phyloP scores from a whole-genome alignment of 1,284 basidiomycete species.

The Cutaneotrichosporon arboriforme region DNA sequence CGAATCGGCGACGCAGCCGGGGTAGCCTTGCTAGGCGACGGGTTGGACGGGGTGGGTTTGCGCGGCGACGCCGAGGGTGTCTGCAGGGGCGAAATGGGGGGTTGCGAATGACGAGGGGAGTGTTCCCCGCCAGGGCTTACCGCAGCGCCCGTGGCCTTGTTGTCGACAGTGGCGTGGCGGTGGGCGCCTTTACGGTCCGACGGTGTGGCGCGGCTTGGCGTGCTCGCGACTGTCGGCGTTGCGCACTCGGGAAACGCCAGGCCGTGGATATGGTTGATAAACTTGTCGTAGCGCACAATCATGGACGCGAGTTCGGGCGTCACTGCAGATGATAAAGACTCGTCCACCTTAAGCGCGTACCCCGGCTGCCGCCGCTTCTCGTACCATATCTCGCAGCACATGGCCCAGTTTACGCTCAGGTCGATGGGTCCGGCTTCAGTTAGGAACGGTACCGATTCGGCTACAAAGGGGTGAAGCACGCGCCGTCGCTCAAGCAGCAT shows the following conservation, averaged over 20 bases:
- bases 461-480: slow-evolving; percentile 11
- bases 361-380: slow-evolving; percentile 18
- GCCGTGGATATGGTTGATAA: slow-evolving; percentile 9
- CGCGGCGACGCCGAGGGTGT: too few relatives aligned
- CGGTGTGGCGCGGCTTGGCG: background rate
- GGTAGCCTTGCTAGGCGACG: too few relatives aligned
- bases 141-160: too few relatives aligned
- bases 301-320: background rate
- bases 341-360: slow-evolving; percentile 3
- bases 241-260: slow-evolving; percentile 6
- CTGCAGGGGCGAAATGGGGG: too few relatives aligned
- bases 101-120: too few relatives aligned
- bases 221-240: background rate
- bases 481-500: slow-evolving; percentile 17
- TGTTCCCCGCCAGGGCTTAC: too few relatives aligned
- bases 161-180: too few relatives aligned
- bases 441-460: slow-evolving; percentile 15
- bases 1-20: too few relatives aligned
- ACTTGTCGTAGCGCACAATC: slow-evolving; percentile 6
- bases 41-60: too few relatives aligned
- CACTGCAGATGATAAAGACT: background rate
- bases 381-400: slow-evolving; percentile 24
- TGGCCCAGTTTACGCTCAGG: slow-evolving; percentile 21
- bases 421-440: slow-evolving; percentile 28
- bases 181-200: background rate